phyloP scores from a whole-genome alignment of 129 eudicot genomes.

The Kitagawia praeruptora region DNA sequence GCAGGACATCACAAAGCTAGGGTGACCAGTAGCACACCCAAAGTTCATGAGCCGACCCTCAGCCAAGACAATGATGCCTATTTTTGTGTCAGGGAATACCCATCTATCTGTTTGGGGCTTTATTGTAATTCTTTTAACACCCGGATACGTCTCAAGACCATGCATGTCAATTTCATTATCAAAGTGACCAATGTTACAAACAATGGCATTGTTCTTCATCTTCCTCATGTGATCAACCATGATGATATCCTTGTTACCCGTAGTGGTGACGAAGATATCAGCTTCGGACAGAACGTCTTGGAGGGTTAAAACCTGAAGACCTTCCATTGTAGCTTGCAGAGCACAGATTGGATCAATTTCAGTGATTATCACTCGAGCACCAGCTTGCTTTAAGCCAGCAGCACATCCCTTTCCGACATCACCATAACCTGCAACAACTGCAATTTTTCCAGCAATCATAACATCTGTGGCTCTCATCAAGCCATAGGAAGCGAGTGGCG shows the following conservation, averaged over 20 bases:
- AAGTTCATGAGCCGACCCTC: conserved; percentile 97
- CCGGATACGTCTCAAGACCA: conserved; percentile 90
- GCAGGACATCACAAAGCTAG: conserved; percentile 94
- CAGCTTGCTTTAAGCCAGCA: conserved; percentile 70
- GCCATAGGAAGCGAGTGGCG: conserved; percentile 96
- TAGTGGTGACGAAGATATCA: conserved; percentile 91
- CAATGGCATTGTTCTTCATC: conserved; percentile 99
- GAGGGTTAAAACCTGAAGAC: conserved; percentile 68
- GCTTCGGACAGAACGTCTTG: conserved; percentile 66
- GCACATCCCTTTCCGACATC: conserved; percentile 98
- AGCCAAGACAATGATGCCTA: conserved; percentile 66
- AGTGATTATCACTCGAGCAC: conserved; percentile 86
- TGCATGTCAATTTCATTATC: conserved; percentile 96
- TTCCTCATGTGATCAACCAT: conserved; percentile 82
- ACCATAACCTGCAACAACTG: conserved; percentile 77
- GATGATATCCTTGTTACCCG: conserved; percentile 97
- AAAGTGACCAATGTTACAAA: conserved; percentile 94
- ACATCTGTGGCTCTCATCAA: conserved; percentile 97
- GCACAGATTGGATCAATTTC: conserved; percentile 97
- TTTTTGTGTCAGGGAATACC: conserved; percentile 83
- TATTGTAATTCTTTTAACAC: conserved; percentile 81
- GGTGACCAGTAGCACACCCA: conserved; percentile 96
- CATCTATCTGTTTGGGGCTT: conserved; percentile 92
- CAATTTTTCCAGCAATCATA: conserved; percentile 95
- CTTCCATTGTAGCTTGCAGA: conserved; percentile 96